These are phyloP conservation scores for Apiospora phragmitis DNA, from an alignment of 2,329 filamentous ascomycete genomes.

Conservation along the genomic window DNA sequence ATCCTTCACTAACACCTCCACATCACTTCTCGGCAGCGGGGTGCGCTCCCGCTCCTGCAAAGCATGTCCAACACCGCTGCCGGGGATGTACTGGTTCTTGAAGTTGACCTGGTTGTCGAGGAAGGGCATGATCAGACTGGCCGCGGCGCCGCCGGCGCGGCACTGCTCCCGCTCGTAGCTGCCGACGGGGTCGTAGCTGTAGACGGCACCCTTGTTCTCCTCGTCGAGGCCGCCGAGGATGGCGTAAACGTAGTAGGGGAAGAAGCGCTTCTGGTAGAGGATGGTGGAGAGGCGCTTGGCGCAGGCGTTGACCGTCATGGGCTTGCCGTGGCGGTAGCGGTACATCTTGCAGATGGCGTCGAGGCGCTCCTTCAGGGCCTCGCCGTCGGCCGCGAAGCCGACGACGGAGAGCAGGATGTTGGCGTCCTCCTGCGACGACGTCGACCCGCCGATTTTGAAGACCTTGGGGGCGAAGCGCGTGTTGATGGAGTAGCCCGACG, in stretches of 20 bases:
- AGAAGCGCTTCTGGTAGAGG: conserved; percentile 96
- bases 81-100: conserved; percentile 96
- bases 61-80: conserved; percentile 79
- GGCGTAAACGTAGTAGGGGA: conserved; percentile 96
- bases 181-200: conserved; percentile 96
- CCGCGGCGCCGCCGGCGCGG: conserved; percentile 87
- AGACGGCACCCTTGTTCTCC: conserved; percentile 89
- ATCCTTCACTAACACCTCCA: conserved; percentile 90
- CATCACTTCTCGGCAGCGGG: conserved; percentile 70
- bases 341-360: conserved; percentile 98
- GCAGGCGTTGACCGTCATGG: conserved; percentile 91
- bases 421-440: conserved; percentile 79
- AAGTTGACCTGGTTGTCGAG: conserved; percentile 99
- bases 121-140: conserved; percentile 97
- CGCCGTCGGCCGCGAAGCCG: conserved; percentile 92
- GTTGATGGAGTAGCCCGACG: conserved; percentile 98
- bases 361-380: conserved; percentile 89
- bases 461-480: conserved; percentile 93
- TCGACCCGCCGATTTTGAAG: conserved; percentile 93
- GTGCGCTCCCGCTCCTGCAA: conserved; percentile 70
- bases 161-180: conserved; percentile 98
- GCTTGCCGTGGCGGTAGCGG: conserved; percentile 95
- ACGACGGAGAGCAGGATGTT: conserved; percentile 91
- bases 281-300: conserved; percentile 94
- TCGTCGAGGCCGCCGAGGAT: conserved; percentile 95